Evolutionary conservation across 176 grass and related monocot species (phyloP).

Genomic region (Oryza meyeriana): DNA sequence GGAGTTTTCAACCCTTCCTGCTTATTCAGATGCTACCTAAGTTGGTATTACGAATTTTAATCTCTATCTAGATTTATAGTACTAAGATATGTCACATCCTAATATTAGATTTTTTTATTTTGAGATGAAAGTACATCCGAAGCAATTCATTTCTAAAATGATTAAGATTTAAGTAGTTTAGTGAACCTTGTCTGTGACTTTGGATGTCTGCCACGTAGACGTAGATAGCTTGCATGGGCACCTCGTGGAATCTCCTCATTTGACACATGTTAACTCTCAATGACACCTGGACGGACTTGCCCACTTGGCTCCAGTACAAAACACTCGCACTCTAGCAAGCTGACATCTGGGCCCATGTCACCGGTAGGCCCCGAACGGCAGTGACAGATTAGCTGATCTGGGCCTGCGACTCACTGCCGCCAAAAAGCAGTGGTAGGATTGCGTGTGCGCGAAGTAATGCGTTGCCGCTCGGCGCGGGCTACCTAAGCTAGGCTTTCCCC

Average conservation of each 20-base stretch:
- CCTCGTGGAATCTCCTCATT: slow-evolving; percentile 22
- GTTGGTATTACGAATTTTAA: too few species aligned
- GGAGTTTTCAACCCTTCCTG: too few species aligned
- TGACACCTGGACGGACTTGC: not conserved
- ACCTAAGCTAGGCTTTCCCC: not conserved
- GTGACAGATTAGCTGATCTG: not conserved
- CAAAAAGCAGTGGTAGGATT: not conserved
- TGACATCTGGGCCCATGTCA: not conserved
- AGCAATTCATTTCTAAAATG: too few species aligned
- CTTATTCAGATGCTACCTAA: too few species aligned
- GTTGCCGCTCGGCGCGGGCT: slow-evolving; percentile 26
- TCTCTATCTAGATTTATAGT: too few species aligned
- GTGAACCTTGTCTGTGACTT: not conserved
- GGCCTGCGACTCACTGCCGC: too few species aligned
- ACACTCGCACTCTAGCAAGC: accelerated
- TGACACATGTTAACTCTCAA: not conserved
- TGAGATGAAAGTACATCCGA: too few species aligned
- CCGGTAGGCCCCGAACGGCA: not conserved
- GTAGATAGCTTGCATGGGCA: slow-evolving; percentile 18
- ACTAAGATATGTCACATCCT: too few species aligned
- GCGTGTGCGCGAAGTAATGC: slow-evolving; percentile 29
- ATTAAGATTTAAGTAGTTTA: too few species aligned
- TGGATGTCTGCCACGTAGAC: not conserved
- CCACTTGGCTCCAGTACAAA: not conserved
- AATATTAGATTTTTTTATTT: too few species aligned